phyloP scores from a whole-genome alignment of 306 rosid species.

The Corylus avellana region DNA sequence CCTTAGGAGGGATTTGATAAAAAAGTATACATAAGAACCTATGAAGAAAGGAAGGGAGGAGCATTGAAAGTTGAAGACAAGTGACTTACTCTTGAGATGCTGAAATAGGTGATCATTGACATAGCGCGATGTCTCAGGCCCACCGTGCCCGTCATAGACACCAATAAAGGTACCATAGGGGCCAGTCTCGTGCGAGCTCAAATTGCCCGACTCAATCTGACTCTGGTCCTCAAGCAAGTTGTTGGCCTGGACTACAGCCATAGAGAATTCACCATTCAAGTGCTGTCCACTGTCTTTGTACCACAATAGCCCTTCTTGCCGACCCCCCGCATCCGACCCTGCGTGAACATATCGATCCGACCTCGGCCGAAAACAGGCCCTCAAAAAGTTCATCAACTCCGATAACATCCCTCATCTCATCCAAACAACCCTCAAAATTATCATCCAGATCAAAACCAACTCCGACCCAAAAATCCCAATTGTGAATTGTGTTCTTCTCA shows the following conservation, averaged over 20 bases:
- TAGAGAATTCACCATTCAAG: conserved; percentile 58
- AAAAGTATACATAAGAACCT: no score
- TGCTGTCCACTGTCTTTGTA: conserved; percentile 71
- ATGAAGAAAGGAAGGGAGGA: no score
- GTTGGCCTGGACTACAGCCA: conserved; percentile 79
- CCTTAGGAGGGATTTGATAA: no score
- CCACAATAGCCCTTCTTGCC: conserved; percentile 69
- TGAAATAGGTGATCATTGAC: conserved; percentile 60
- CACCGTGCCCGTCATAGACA: conserved; percentile 70
- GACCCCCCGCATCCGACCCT: conserved; percentile 55
- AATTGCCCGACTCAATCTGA: conserved; percentile 64
- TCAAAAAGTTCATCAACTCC: conserved; percentile 58
- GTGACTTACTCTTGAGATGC: conserved; percentile 64
- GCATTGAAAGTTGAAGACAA: conserved; percentile 1
- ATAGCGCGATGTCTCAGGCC: conserved; percentile 68
- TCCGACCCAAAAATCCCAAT: conserved; percentile 37
- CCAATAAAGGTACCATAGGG: conserved; percentile 67
- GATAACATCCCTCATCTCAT: conserved; percentile 79
- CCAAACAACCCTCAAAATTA: conserved; percentile 54
- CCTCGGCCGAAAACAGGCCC: conserved; percentile 73
- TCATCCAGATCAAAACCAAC: conserved; percentile 53
- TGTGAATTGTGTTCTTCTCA: conserved; percentile 20
- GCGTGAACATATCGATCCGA: conserved; percentile 36
- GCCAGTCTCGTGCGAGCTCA: conserved; percentile 56
- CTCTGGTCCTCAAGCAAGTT: conserved; percentile 75